Conservation (phyloP, 371 early-diverging fungal species). For the Zopfochytrium polystomum region DNA sequence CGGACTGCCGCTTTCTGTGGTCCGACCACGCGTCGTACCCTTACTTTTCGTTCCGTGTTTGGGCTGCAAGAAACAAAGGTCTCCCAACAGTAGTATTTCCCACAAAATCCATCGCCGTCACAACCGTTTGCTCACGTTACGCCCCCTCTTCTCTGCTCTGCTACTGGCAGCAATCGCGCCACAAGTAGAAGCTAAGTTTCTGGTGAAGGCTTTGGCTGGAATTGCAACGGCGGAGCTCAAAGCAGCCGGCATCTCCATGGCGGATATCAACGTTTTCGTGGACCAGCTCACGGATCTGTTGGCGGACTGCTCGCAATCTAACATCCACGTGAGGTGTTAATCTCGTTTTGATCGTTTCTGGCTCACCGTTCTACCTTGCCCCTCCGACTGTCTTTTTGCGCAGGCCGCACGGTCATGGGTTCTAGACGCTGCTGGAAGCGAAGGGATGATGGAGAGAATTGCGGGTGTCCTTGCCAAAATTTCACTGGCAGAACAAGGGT, state of each 20-base stretch:
- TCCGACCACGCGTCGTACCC: conserved; percentile 10
- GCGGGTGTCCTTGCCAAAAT: background rate
- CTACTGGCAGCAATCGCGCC: background rate
- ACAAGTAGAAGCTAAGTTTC: background rate
- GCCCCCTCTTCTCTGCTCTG: background rate
- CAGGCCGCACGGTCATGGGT: conserved; percentile 4
- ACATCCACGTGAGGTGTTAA: conserved; percentile 11
- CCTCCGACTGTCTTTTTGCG: background rate
- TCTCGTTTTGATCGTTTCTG: background rate
- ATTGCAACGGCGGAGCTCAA: background rate
- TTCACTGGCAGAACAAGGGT: background rate
- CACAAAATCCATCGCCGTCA: background rate
- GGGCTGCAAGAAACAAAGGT: conserved; percentile 8
- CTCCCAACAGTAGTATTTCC: background rate
- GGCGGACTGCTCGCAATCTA: conserved; percentile 8
- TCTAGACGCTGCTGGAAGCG: background rate
- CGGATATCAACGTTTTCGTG: background rate
- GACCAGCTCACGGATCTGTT: background rate
- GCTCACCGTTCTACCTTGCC: too few relatives aligned
- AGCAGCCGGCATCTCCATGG: background rate
- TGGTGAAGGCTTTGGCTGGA: background rate
- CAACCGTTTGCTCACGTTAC: background rate
- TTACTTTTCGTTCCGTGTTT: conserved; percentile 14
- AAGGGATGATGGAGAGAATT: background rate
- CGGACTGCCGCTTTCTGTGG: conserved; percentile 10